These are phyloP conservation scores for Penicillium occitanis DNA, from an alignment of 2,329 filamentous ascomycete genomes.

Conservation along the genomic window DNA sequence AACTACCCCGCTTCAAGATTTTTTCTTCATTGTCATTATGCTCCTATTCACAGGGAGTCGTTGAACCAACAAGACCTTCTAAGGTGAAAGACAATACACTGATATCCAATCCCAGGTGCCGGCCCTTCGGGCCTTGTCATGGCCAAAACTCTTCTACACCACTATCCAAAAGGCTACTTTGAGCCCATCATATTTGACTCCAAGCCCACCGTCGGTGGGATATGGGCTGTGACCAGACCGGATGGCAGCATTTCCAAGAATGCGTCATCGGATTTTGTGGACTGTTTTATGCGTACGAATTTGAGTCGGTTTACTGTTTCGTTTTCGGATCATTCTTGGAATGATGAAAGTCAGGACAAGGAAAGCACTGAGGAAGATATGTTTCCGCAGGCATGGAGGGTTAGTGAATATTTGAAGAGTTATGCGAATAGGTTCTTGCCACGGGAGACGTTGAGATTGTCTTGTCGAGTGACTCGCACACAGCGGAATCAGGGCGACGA, in stretches of 20 bases:
- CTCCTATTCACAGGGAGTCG: not conserved
- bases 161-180: constrained; percentile 56
- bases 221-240: constrained; percentile 64
- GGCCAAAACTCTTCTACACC: constrained; percentile 70
- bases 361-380: constrained; percentile 48
- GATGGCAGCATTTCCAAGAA: constrained; percentile 29
- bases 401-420: constrained; percentile 68
- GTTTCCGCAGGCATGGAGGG: constrained; percentile 74
- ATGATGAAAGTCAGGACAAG: constrained; percentile 30
- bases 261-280: constrained; percentile 44
- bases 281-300: constrained; percentile 61
- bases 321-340: constrained; percentile 66
- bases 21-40: not conserved
- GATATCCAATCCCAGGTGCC: constrained; percentile 52
- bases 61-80: not conserved
- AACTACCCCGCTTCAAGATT: not conserved
- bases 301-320: constrained; percentile 72
- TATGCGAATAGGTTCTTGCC: constrained; percentile 62
- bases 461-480: constrained; percentile 42
- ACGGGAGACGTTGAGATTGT: constrained; percentile 50
- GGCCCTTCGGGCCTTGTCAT: constrained; percentile 68
- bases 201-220: constrained; percentile 65
- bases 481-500: constrained; percentile 23
- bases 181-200: constrained; percentile 70
- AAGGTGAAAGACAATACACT: not conserved